Percentiles rank a stretch among this genome's conserved stretches.
Conservation (phyloP, 2,329 filamentous ascomycete species). For the Bipolaris bicolor region DNA sequence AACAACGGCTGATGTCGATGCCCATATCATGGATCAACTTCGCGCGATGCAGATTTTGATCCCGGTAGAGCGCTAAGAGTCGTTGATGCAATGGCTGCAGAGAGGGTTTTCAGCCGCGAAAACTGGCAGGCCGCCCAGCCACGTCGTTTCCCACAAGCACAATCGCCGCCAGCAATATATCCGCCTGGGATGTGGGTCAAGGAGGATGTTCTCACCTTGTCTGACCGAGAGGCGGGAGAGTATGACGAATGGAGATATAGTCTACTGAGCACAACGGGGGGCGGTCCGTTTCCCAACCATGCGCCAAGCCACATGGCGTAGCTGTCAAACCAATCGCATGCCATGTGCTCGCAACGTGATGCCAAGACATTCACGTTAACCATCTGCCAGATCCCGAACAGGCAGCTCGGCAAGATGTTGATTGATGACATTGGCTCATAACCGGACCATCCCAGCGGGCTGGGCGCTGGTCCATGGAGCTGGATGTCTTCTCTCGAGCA, state of each 20-base stretch:
- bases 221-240: background rate
- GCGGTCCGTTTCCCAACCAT: slow-evolving; percentile 9
- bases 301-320: slow-evolving; percentile 2
- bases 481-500: slow-evolving; percentile 34
- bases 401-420: slow-evolving; percentile 32
- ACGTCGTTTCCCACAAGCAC: background rate
- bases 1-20: background rate
- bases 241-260: slow-evolving; percentile 13
- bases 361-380: slow-evolving; percentile 1
- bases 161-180: slow-evolving; percentile 3
- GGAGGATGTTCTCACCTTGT: slow-evolving; percentile 7
- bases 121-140: background rate
- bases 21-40: background rate
- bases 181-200: slow-evolving; percentile 1
- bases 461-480: slow-evolving; percentile 25
- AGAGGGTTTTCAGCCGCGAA: background rate
- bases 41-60: background rate
- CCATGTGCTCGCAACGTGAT: slow-evolving; percentile 27
- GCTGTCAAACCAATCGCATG: slow-evolving; percentile 25
- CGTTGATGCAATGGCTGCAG: background rate
- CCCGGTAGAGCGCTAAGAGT: background rate
- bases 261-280: slow-evolving; percentile 19
- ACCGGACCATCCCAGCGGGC: slow-evolving; percentile 27
- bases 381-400: slow-evolving; percentile 18
- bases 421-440: slow-evolving; percentile 30